Conservation (phyloP, 164 flowering plant species). For the Magnolia sinica region DNA sequence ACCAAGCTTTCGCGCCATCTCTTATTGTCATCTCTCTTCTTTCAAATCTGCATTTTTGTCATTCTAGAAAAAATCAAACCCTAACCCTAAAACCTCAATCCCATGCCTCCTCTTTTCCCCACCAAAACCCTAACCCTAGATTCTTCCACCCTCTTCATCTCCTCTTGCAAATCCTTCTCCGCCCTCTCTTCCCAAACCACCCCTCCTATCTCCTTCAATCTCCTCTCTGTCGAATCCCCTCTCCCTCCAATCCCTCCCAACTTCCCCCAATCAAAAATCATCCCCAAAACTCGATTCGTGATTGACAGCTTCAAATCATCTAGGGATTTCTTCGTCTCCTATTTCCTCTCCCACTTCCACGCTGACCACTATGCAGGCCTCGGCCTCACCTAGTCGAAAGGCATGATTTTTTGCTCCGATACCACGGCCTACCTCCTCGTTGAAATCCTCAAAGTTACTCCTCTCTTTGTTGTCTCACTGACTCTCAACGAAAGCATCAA, state of each 20-base stretch:
- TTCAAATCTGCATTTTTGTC: background rate
- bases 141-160: conserved; percentile 39
- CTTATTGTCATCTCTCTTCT: background rate
- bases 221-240: conserved; percentile 32
- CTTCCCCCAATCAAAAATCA: conserved; percentile 56
- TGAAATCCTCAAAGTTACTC: conserved; percentile 39
- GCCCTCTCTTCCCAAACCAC: conserved; percentile 13
- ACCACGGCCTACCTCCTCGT: conserved; percentile 53
- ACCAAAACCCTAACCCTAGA: conserved; percentile 37
- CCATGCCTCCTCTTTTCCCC: conserved; percentile 12
- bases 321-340: conserved; percentile 55
- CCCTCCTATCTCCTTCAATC: conserved; percentile 24
- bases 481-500: conserved; percentile 31
- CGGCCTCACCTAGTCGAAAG: conserved; percentile 55
- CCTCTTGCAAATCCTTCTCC: conserved; percentile 26
- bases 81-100: conserved; percentile 4
- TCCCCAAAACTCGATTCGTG: conserved; percentile 68
- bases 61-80: background rate
- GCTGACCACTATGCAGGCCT: conserved; percentile 89
- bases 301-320: conserved; percentile 68
- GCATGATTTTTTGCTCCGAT: conserved; percentile 66
- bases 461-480: conserved; percentile 37
- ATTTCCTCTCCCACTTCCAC: conserved; percentile 93
- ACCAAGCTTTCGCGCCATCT: background rate
- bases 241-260: conserved; percentile 40